Percentiles rank a stretch among this genome's conserved stretches.
These are phyloP conservation scores for Scleroderma bovista DNA, from an alignment of 768 basidiomycete genomes.

Conservation along the genomic window DNA sequence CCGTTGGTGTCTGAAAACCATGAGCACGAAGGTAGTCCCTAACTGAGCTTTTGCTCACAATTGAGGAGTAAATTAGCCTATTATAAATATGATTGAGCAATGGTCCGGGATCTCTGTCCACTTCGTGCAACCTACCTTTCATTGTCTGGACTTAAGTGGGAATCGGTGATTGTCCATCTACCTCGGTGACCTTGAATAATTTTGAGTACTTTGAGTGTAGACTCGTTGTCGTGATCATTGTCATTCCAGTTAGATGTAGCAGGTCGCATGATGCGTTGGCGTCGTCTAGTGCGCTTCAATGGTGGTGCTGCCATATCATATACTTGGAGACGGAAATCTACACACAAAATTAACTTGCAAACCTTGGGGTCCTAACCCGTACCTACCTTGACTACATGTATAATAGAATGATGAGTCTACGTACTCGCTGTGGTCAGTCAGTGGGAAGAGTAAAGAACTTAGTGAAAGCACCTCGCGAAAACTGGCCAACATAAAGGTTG, in stretches of 20 bases:
- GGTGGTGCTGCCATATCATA: slow-evolving; percentile 68
- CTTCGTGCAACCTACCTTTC: slow-evolving; percentile 49
- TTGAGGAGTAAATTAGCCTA: slow-evolving; percentile 91
- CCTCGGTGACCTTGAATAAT: slow-evolving; percentile 73
- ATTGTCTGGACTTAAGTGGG: slow-evolving; percentile 84
- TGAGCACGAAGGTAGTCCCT: slow-evolving; percentile 3
- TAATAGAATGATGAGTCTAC: slow-evolving; percentile 89
- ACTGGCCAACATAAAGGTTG: slow-evolving; percentile 85
- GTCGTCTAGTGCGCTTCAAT: slow-evolving; percentile 14
- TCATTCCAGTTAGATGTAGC: slow-evolving; percentile 17
- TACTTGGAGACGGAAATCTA: slow-evolving; percentile 86
- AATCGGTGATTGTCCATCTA: slow-evolving; percentile 94
- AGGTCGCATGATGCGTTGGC: slow-evolving; percentile 8
- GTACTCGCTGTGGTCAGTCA: slow-evolving; percentile 4
- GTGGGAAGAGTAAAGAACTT: not conserved
- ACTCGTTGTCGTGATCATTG: slow-evolving; percentile 38
- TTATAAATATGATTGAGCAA: slow-evolving; percentile 3
- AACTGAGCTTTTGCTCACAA: slow-evolving; percentile 41
- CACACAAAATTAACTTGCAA: slow-evolving; percentile 2
- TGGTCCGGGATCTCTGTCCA: not conserved
- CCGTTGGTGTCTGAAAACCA: slow-evolving; percentile 52
- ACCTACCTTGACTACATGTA: slow-evolving; percentile 77
- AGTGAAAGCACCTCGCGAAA: slow-evolving; percentile 52
- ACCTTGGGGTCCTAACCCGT: not conserved
- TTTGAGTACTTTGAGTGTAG: slow-evolving; percentile 47